Evolutionary conservation across 768 basidiomycete species (phyloP), one percentile per base, ranked within the genome.

Genomic region (Psilocybe subaeruginosa): DNA sequence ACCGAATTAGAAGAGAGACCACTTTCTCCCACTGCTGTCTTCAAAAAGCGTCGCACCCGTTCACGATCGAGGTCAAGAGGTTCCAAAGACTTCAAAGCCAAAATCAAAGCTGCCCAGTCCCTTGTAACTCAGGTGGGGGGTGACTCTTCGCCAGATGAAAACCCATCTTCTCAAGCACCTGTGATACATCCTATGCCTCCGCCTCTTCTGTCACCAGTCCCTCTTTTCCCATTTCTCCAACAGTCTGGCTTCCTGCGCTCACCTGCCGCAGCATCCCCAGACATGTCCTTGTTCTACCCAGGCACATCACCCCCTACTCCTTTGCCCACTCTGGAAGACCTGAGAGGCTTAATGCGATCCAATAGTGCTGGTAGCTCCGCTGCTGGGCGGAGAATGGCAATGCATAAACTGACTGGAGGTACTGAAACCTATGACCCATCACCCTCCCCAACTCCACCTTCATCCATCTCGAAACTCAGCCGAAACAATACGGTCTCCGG

Each of bases 361-460:
- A 95, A 96, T 71, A 96, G 95, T 69, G 92, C 92, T n/a, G 91
- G 90, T 19, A 83, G 90, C 55, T 84, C 88, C 54, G 84, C 89
- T 69, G 87, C 86, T 31, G 77, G 78, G 33, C 78, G 91, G 50
- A 83, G 85, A 67, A 77, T 87, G 73, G 94, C 94, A 3, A 86
- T 97, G 85, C 87, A 87, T 64, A 95, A 94, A 72, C 79, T 97
- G 58, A 94, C 90, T 1, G 91, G 92, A 43, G 90, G 88, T 29
- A 81, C 82, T 51, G 90, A 91, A 63, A 77, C 81, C 4, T 84
- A 86, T 63, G 89, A 90, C 60, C 78, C 84, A 49, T 80, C 85
- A 23, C 85, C 89, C 8, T 85, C 86, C 3, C 83, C 85, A 14
- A 82, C 85, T 7, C 78, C 80, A 12, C 79, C 80, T 37, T 80